Evolutionary conservation across 768 basidiomycete genomes (phyloP), one percentile per base, ranked within the genome.

Genomic region (Podaxis sp.): DNA sequence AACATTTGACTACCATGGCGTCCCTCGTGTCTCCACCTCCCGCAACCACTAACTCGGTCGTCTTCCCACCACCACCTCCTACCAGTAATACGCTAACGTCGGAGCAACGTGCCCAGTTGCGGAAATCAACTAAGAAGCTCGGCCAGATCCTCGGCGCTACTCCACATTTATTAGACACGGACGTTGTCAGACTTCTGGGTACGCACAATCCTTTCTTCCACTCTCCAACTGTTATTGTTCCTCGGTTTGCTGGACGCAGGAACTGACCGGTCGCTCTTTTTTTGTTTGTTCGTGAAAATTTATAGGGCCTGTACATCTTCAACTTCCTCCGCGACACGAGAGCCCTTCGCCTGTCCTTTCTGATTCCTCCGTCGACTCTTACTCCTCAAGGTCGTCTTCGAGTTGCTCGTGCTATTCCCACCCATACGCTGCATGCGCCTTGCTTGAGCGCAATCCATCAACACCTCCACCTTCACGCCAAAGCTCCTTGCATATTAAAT

Each of bases 111-210:
- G 68, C 76, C 7, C 82, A 82, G 56, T 78, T 88, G 23, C 66
- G 85, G 32, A 82, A 84, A 28, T 79, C 81, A 25, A 80, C 84
- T 21, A 82, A 78, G 65, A 88, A 87, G 72, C 77, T 89, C 21
- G 79, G 80, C 21, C 79, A 82, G 48, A 70, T 88, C 10, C 72
- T 88, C 10, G 87, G 87, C 11, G 74, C 77, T 18, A 81, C 84
- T 14, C 87, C 86, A n/a, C 83, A 80, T 60, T 73, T 87, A 35
- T 63, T 83, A 10, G 85, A 88, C 25, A 65, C 57, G 37, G 61
- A 61, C 28, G 40, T 50, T 44, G 61, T 50, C 27, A 56, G 59
- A 18, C 50, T 55, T 11, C 23, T 62, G 52, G 68, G 74, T 74
- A 53, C 18, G 68, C 66, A 38, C 37, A 10, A 32, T 27, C 11